phyloP scores from a whole-genome alignment of 1,284 basidiomycete species.

The Ceratobasidium sp. region DNA sequence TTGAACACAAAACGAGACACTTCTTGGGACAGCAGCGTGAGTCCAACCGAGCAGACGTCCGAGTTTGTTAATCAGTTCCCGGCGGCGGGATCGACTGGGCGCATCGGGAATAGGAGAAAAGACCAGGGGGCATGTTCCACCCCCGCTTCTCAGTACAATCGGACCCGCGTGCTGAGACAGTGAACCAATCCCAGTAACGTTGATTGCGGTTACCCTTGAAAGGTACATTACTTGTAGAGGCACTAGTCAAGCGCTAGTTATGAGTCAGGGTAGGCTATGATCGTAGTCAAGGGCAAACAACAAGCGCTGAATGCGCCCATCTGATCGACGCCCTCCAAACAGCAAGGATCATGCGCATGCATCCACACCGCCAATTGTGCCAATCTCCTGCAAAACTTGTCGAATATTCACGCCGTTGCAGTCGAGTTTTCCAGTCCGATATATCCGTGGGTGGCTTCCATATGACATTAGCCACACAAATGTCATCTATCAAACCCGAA shows the following conservation, averaged over 20 bases:
- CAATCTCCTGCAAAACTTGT: background rate
- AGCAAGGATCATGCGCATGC: background rate
- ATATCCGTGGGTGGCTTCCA: conserved; percentile 22
- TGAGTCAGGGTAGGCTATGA: background rate
- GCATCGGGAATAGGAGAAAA: conserved; percentile 43
- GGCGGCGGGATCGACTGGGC: conserved; percentile 6
- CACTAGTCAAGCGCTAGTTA: too few relatives aligned
- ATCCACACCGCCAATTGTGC: background rate
- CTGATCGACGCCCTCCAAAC: background rate
- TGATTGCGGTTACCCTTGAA: conserved; percentile 37
- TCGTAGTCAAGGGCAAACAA: conserved; percentile 19
- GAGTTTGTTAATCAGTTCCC: background rate
- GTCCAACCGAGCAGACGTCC: conserved; percentile 32
- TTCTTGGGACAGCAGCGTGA: background rate
- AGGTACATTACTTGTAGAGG: conserved; percentile 35
- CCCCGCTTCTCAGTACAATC: conserved; percentile 11
- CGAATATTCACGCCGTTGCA: background rate
- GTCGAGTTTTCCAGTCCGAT: conserved; percentile 23
- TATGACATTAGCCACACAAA: conserved; percentile 21
- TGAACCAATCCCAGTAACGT: conserved; percentile 15
- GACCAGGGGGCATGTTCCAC: conserved; percentile 34
- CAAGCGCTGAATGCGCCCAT: conserved; percentile 25
- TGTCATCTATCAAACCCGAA: conserved; percentile 23
- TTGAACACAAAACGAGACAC: conserved; percentile 6
- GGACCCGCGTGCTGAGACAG: conserved; percentile 22